A percentile compares a stretch with the other conserved stretches of the same genome.
These are phyloP conservation scores for Tricholoma sp. DNA, from an alignment of 768 basidiomycete genomes.

Conservation along the genomic window DNA sequence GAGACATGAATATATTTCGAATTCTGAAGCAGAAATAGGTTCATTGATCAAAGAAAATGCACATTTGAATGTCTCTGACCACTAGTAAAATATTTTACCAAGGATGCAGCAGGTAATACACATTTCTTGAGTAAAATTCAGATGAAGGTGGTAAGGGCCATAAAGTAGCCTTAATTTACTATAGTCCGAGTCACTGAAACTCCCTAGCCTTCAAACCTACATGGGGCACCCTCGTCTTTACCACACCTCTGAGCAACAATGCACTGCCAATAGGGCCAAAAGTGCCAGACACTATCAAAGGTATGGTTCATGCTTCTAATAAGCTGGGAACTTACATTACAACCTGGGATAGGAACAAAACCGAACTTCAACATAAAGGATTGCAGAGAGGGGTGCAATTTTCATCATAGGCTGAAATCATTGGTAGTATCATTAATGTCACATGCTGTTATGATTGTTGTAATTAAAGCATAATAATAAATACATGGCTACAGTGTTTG, in stretches of 20 bases:
- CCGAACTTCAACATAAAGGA: background rate
- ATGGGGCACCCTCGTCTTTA: constrained; percentile 13
- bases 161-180: background rate
- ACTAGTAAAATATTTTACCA: background rate
- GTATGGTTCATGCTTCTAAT: constrained; percentile 2
- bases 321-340: background rate
- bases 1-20: background rate
- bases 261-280: constrained; percentile 13
- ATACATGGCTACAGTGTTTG: too few relatives aligned
- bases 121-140: constrained; percentile 12
- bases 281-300: constrained; percentile 14
- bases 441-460: too few relatives aligned
- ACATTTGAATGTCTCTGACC: background rate
- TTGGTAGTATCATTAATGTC: too few relatives aligned
- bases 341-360: background rate
- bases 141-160: background rate
- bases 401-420: too few relatives aligned
- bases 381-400: too few relatives aligned
- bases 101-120: background rate
- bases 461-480: too few relatives aligned
- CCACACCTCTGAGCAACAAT: constrained; percentile 11
- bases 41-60: background rate
- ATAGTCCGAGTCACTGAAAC: too few relatives aligned
- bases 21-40: background rate
- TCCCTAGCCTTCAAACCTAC: background rate